A percentile compares a stretch with the other conserved stretches of the same genome.
Evolutionary conservation across 2,329 filamentous ascomycete genomes (phyloP).

Genomic region (Colletotrichum acutatum): DNA sequence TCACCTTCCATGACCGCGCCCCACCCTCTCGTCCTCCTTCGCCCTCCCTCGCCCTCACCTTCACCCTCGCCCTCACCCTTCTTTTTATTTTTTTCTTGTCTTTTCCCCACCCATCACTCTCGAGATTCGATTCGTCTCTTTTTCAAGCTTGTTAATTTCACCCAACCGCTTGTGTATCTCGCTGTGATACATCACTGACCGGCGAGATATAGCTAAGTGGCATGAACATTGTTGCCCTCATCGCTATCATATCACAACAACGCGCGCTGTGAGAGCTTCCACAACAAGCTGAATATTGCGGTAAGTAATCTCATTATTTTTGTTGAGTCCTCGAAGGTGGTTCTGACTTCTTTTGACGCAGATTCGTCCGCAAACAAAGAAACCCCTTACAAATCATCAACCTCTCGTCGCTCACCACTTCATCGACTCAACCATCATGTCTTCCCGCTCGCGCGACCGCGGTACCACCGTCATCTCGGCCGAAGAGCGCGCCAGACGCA

Average conservation of each 20-base stretch:
- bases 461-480: constrained; percentile 13
- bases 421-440: not conserved
- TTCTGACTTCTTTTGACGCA: not conserved
- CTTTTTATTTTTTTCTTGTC: not conserved
- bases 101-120: too few species aligned
- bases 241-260: not conserved
- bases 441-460: constrained; percentile 9
- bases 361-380: not conserved
- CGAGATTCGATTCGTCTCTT: not conserved
- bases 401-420: too few species aligned
- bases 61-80: too few species aligned
- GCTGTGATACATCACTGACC: not conserved
- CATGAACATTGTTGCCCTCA: not conserved
- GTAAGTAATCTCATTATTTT: too few species aligned
- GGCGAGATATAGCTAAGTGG: not conserved
- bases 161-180: not conserved
- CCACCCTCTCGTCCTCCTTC: not conserved
- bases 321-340: not conserved
- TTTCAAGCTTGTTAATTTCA: not conserved
- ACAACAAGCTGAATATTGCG: not conserved
- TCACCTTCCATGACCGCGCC: not conserved
- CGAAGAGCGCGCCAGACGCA: constrained; percentile 27
- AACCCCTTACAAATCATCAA: not conserved
- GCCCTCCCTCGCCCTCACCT: not conserved
- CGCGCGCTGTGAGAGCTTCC: not conserved